These are phyloP conservation scores for Cladophialophora yegresii DNA, from an alignment of 2,329 filamentous ascomycete species.

Conservation along the genomic window DNA sequence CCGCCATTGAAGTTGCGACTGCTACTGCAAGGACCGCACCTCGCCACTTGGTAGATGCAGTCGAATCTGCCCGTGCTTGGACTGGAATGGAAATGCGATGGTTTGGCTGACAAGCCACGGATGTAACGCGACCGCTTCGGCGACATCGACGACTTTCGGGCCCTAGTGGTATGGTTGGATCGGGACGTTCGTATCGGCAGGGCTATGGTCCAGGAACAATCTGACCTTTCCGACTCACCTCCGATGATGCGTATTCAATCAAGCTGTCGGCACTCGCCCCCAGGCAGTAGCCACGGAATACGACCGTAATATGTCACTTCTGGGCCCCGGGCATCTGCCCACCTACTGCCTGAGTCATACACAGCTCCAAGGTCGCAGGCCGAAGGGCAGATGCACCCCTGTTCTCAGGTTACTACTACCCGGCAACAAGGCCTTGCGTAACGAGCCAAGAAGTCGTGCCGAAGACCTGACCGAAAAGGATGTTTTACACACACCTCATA, in stretches of 20 bases:
- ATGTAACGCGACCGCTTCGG: not conserved
- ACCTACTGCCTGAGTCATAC: not conserved
- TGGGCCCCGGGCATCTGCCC: not conserved
- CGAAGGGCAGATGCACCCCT: not conserved
- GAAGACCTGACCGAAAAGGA: not conserved
- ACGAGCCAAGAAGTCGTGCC: not conserved
- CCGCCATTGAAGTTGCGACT: not conserved
- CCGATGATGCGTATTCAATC: not conserved
- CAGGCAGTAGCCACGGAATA: not conserved
- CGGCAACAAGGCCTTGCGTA: not conserved
- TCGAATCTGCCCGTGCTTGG: too few species aligned
- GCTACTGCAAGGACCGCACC: not conserved
- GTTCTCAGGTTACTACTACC: constrained; percentile 1
- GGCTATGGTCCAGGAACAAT: not conserved
- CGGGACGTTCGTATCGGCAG: not conserved
- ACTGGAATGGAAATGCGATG: not conserved
- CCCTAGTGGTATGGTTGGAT: not conserved
- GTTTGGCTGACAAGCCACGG: not conserved
- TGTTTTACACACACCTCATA: not conserved
- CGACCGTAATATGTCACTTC: constrained; percentile 6
- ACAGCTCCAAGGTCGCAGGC: not conserved
- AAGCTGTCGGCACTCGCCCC: not conserved
- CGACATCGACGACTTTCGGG: not conserved
- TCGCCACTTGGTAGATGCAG: too few species aligned
- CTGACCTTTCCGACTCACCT: not conserved